Evolutionary conservation across 2,329 filamentous ascomycete species (phyloP).

Genomic region (Clonostachys rosea): DNA sequence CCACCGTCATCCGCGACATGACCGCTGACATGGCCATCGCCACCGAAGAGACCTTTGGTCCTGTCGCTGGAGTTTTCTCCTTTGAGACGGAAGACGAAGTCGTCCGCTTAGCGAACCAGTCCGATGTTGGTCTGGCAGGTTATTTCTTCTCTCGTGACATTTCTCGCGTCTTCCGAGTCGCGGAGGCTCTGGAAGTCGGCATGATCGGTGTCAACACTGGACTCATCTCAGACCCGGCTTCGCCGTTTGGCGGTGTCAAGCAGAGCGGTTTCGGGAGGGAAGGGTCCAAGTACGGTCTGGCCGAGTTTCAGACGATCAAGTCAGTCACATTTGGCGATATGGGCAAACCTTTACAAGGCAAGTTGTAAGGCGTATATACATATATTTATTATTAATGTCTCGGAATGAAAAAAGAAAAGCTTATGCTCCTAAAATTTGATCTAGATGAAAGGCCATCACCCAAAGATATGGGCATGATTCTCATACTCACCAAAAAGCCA

Average conservation of each 20-base stretch:
- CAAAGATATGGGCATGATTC: too few species aligned
- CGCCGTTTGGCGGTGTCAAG: slow-evolving; percentile 76
- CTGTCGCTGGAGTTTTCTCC: slow-evolving; percentile 83
- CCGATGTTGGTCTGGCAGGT: slow-evolving; percentile 84
- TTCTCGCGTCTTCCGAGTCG: slow-evolving; percentile 54
- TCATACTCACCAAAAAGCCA: too few species aligned
- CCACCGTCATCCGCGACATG: slow-evolving; percentile 86
- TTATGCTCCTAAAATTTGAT: neutral
- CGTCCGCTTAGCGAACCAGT: slow-evolving; percentile 72
- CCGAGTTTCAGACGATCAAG: slow-evolving; percentile 73
- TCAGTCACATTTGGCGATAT: slow-evolving; percentile 51
- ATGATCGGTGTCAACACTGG: slow-evolving; percentile 87
- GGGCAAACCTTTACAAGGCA: slow-evolving; percentile 47
- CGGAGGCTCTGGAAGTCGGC: slow-evolving; percentile 72
- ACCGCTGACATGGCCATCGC: slow-evolving; percentile 80
- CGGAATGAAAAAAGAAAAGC: neutral
- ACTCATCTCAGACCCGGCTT: slow-evolving; percentile 51
- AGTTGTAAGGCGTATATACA: slow-evolving; percentile 2
- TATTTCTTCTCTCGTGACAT: slow-evolving; percentile 82
- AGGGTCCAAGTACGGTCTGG: slow-evolving; percentile 71
- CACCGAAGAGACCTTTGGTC: slow-evolving; percentile 90
- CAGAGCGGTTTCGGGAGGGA: slow-evolving; percentile 78
- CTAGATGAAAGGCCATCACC: neutral
- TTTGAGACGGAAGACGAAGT: slow-evolving; percentile 90
- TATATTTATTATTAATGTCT: neutral